Conservation (phyloP, 1,139 yeast genomes). For the Suhomyces taliae region DNA sequence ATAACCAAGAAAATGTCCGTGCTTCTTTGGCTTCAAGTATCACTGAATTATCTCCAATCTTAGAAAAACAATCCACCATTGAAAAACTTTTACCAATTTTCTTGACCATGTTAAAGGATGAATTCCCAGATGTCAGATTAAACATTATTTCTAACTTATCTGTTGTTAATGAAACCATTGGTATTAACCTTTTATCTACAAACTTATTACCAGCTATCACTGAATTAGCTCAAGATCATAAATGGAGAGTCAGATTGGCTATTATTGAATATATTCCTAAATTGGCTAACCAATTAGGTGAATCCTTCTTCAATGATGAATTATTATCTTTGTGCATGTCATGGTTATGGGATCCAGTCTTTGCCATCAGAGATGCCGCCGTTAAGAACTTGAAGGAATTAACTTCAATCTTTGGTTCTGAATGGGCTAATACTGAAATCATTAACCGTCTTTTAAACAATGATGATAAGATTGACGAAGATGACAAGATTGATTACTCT, state of each 20-base stretch:
- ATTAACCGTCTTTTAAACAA: slow-evolving; percentile 66
- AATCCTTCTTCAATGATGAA: slow-evolving; percentile 88
- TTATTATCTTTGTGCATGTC: slow-evolving; percentile 88
- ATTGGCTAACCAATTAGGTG: slow-evolving; percentile 94
- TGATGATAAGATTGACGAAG: slow-evolving; percentile 28
- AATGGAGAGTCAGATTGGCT: slow-evolving; percentile 97
- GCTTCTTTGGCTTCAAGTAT: slow-evolving; percentile 88
- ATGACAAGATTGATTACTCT: slow-evolving; percentile 49
- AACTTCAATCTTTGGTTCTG: slow-evolving; percentile 84
- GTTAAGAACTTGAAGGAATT: slow-evolving; percentile 78
- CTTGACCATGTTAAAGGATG: slow-evolving; percentile 92
- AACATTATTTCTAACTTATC: slow-evolving; percentile 91
- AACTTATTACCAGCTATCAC: slow-evolving; percentile 93
- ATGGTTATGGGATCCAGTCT: slow-evolving; percentile 98
- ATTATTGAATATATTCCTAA: slow-evolving; percentile 96
- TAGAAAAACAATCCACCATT: slow-evolving; percentile 83
- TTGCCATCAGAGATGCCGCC: slow-evolving; percentile 95
- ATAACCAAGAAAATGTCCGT: slow-evolving; percentile 90
- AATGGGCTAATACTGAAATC: slow-evolving; percentile 89
- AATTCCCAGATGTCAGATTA: slow-evolving; percentile 92
- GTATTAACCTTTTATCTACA: slow-evolving; percentile 83
- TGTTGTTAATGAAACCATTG: slow-evolving; percentile 90
- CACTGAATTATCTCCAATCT: slow-evolving; percentile 81
- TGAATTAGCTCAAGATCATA: slow-evolving; percentile 92
- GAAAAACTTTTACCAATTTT: slow-evolving; percentile 84